A percentile compares a stretch with the other conserved stretches of the same genome.
Conservation (phyloP, 2,329 filamentous ascomycete species). For the Pyricularia pennisetigena region DNA sequence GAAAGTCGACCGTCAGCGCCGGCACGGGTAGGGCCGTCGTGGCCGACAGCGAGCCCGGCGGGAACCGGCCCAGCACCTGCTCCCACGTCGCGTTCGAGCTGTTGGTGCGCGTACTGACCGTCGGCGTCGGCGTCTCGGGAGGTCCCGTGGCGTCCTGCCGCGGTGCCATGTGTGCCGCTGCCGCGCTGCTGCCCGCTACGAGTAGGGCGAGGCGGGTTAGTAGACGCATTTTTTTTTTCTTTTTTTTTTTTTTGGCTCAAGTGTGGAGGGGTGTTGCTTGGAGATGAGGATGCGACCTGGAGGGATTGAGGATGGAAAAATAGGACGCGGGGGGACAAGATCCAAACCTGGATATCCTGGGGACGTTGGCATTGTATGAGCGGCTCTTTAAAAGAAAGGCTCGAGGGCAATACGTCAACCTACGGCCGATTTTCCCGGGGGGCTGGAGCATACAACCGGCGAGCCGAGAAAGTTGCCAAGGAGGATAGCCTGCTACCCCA, state of each 20-base stretch:
- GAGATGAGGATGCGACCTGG: not conserved
- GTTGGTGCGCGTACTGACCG: constrained; percentile 1
- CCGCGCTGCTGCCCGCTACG: not conserved
- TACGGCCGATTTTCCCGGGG: not conserved
- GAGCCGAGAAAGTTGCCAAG: not conserved
- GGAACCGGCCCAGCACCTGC: constrained; percentile 5
- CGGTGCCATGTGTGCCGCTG: not conserved
- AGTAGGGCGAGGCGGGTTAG: not conserved
- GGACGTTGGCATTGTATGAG: not conserved
- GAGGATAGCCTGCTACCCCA: not conserved
- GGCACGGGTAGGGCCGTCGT: constrained; percentile 7
- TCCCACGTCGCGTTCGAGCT: constrained; percentile 1
- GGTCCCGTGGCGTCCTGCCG: not conserved
- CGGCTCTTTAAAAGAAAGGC: not conserved
- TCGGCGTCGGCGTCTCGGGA: not conserved
- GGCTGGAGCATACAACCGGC: not conserved
- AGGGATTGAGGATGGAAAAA: not conserved
- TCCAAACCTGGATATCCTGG: not conserved
- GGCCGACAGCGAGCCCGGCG: constrained; percentile 6
- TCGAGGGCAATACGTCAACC: not conserved
- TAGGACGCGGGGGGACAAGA: not conserved
- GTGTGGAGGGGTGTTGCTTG: too few species aligned
- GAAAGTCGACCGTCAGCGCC: constrained; percentile 9
- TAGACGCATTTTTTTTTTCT: not conserved
- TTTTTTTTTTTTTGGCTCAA: not conserved